These are phyloP conservation scores for Phytophthora palmivora DNA, from an alignment of 352 stramenopile species.

Conservation along the genomic window DNA sequence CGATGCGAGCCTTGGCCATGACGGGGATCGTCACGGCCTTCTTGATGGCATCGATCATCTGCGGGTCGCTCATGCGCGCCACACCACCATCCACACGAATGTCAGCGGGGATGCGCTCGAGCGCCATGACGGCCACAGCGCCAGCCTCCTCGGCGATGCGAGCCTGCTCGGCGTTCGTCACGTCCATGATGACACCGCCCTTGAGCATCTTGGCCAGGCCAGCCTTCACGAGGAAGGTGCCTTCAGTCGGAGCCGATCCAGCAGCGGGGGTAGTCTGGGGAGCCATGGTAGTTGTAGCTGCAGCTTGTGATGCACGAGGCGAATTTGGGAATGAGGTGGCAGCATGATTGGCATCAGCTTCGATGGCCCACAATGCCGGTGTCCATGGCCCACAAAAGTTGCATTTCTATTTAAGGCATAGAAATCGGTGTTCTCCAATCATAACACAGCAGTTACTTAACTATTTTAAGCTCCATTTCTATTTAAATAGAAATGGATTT, in stretches of 20 bases:
- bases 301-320: slow-evolving; percentile 13
- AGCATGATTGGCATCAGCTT: neutral
- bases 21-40: slow-evolving; percentile 98
- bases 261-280: slow-evolving; percentile 31
- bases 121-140: slow-evolving; percentile 98
- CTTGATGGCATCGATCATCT: slow-evolving; percentile 99
- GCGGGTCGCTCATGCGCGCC: slow-evolving; percentile 97
- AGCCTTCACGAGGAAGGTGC: slow-evolving; percentile 94
- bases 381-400: slow-evolving; percentile 2
- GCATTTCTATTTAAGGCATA: too few relatives aligned
- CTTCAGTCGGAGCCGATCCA: slow-evolving; percentile 56
- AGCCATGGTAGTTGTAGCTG: slow-evolving; percentile 37
- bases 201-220: slow-evolving; percentile 99
- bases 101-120: slow-evolving; percentile 98
- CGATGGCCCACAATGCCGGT: slow-evolving; percentile 18
- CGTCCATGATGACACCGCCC: slow-evolving; percentile 98
- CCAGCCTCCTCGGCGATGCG: slow-evolving; percentile 97
- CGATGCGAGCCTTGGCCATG: slow-evolving; percentile 99
- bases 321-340: slow-evolving; percentile 23
- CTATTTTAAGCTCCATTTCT: too few relatives aligned
- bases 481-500: too few relatives aligned
- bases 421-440: too few relatives aligned
- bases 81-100: slow-evolving; percentile 97
- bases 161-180: slow-evolving; percentile 92
- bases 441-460: too few relatives aligned